Base-by-base conservation (phyloP, 2,329 filamentous ascomycete species). In the Cyclaneusma minus region DNA sequence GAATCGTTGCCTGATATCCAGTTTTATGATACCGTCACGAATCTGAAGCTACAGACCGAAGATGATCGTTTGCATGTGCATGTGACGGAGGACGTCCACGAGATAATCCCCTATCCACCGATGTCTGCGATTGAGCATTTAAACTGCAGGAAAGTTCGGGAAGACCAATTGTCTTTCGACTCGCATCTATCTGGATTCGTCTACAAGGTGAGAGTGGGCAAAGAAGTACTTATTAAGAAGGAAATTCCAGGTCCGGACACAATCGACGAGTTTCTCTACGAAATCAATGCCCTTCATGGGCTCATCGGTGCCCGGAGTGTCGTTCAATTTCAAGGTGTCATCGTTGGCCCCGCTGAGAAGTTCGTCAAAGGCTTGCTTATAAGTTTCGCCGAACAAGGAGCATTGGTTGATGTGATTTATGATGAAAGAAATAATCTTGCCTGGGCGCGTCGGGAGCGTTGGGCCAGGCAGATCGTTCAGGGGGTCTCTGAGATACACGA, bases 131-230 rank as follows among this genome's bases (percentile, higher is more conserved):
- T 95, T 30, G 64, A 72, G 10, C 83, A 95, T 49, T 58, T 94
- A 27, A 50, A 54, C 18, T 79, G 71, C 39, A 59, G 53, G 35
- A 65, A 60, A 31, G 72, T 76, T 49, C 64, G 60, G 18, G 87
- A 95, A 47, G 68, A 66, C 25, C 70, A 83, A 19, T 60, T 98
- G 18, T 61, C 70, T 21, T 94, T 98, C 42, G 80, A 91, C 38
- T 80, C 82, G 1, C 89, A 98, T 55, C 70, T 95, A 49, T 95
- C 87, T 13, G 89, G 89, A 2, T 98, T 95, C 47, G 89, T 95
- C 11, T 98, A 95, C 62, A 92, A 91, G 48, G 83, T 98, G 30
- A 64, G 58, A 9, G 68, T 84, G 18, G 59, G 68, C 31, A 72
- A 68, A 7, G 56, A 64, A 30, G 57, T 70, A 2, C 76, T 84